Evolutionary conservation across 2,329 filamentous ascomycete species (phyloP), one percentile per base, ranked within the genome.

Genomic region (Talaromyces sp.): DNA sequence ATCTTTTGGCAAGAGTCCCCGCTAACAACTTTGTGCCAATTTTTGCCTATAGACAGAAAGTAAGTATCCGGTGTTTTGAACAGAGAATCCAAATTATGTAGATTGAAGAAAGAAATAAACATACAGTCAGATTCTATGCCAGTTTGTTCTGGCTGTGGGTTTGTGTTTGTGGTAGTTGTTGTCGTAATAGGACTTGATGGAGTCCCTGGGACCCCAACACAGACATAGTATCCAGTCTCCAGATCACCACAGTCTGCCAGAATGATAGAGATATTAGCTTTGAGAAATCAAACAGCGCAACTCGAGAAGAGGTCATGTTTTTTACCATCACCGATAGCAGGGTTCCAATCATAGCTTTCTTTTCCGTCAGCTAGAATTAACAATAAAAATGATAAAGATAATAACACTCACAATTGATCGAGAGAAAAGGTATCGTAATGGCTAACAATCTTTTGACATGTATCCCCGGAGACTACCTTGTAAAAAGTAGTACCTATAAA

Each of bases 181-280:
- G 47, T 51, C 18, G 47, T 51, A 27, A 30, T 6, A 5, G 18
- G 18, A 23, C 18, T 27, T 27, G 47, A 28, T 51, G 47, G 47
- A 6, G 47, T 51, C 27, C 47, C 47, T 16, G 47, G 47, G 47
- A 60, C 28, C 4, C 36, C 58, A 14, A 60, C 51, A 18, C 58
- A 56, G n/a, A 55, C 50, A 23, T 56, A 60, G 52, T 60, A 57
- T 14, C 56, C 56, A n/a, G 40, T n/a, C 18, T 28, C 27, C 18
- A 57, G 27, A 14, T 47, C 40, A 5, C 36, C 27, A 57, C 56
- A 47, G 9, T 18, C 54, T 56, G 40, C 40, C 40, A 10, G 18
- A 44, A 44, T 16, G 40, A 44, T 16, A 5, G n/a, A 44, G 8
- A 18, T 44, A 56, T 36, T 14, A n/a, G 54, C n/a, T 23, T 34